Base-by-base conservation (phyloP, 208 protist species). In the Leishmania braziliensis region DNA sequence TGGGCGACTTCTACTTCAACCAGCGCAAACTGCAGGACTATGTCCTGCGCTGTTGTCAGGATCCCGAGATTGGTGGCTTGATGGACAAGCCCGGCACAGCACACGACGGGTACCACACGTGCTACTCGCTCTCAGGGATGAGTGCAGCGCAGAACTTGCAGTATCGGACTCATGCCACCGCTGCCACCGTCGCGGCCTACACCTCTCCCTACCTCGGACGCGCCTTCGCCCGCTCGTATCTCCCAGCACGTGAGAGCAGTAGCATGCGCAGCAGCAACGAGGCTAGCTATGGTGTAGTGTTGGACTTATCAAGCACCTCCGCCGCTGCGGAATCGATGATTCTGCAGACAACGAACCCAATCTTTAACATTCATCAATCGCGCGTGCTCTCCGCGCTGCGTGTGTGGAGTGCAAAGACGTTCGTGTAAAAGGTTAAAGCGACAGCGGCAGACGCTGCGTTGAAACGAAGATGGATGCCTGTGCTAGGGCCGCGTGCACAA, bases 91-190 rank as follows among this genome's bases (percentile, higher is more conserved):
- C 97, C 5, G 73, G 74, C 18, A 88, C 68, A 48, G 80, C 76
- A 5, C 82, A 88, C 63, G 97, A 99, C 79, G 81, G 79, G 48
- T 98, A 98, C 84, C 97, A 99, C 88, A 98, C 95, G 23, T 98
- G 95, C 86, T 98, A 98, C 86, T 78, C 94, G 0, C 83, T 99
- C 2, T 91, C 89, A 8, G 97, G 97, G 2, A 80, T 96, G 75
- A 92, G 91, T 70, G 80, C 89, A 29, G 90, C 94, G 29, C 94
- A 98, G 84, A 95, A 96, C 78, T 56, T 95, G 81, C 89, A 92
- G 58, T 93, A 95, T 87, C 29, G 84, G 43, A 66, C 79, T 6
- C 82, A 90, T 81, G 76, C 75, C 36, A 53, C 39, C 20, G 48
- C 78, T 76, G 79, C 83, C n/a, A 36, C 39, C 3, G 48, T 74